Percentiles rank a stretch among this genome's conserved stretches.
phyloP scores from a whole-genome alignment of 2,329 filamentous ascomycete genomes.

The Cercospora berteroae region DNA sequence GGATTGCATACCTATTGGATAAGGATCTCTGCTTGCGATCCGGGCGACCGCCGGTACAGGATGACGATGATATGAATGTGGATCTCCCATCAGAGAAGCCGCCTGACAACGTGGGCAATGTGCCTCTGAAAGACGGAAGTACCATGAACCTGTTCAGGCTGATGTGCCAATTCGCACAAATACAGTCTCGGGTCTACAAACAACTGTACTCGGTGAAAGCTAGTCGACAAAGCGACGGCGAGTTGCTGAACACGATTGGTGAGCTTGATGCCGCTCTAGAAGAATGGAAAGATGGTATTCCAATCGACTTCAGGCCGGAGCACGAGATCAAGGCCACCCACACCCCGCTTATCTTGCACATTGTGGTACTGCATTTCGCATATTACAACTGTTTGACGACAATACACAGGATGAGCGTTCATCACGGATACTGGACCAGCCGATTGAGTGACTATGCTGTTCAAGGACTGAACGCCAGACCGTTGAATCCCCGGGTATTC shows the following conservation, averaged over 20 bases:
- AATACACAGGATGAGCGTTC: conserved; percentile 96
- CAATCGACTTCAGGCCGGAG: conserved; percentile 93
- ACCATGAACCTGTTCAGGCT: conserved; percentile 94
- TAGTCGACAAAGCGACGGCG: conserved; percentile 85
- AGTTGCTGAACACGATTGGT: conserved; percentile 90
- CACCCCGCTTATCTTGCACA: conserved; percentile 87
- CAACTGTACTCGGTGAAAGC: conserved; percentile 89
- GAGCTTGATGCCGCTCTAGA: conserved; percentile 82
- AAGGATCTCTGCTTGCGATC: conserved; percentile 72
- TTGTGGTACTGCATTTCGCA: conserved; percentile 90
- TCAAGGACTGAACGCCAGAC: conserved; percentile 84
- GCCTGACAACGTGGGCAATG: conserved; percentile 88
- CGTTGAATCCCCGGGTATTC: conserved; percentile 90
- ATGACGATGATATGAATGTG: conserved; percentile 89
- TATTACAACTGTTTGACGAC: conserved; percentile 98
- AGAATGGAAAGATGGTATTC: conserved; percentile 94
- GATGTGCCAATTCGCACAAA: conserved; percentile 87
- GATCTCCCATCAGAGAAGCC: conserved; percentile 90
- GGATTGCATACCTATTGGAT: conserved; percentile 73
- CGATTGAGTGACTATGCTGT: conserved; percentile 92
- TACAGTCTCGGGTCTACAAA: conserved; percentile 93
- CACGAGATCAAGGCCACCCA: conserved; percentile 92
- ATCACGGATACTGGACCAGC: conserved; percentile 97
- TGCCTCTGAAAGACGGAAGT: conserved; percentile 73
- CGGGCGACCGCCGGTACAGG: conserved; percentile 69